Evolutionary conservation across 805 yeast genomes (phyloP), one percentile per base, ranked within the genome.

Genomic region (Nakazawaea sp.): DNA sequence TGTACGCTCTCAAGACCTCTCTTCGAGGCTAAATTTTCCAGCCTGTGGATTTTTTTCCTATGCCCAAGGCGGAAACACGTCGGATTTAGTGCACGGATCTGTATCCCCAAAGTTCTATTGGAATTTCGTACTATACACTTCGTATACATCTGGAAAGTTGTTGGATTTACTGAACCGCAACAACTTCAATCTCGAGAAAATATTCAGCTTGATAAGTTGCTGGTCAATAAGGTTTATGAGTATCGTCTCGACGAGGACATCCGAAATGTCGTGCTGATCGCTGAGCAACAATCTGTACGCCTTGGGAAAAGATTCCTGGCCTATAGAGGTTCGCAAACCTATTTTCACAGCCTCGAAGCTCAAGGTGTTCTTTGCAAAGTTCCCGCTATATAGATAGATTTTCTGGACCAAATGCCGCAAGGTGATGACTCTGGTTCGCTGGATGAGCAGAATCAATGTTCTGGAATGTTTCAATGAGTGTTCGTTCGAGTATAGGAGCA

Each of bases 191-290:
- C 65, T 52, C 1, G 73, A 61, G 25, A 65, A 58, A 0, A 74
- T 48, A 41, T 75, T 76, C 0, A 78, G 82, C 43, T 67, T 72
- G 25, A 78, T 46, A 13, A 75, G 49, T 38, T 70, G 72, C 40
- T 71, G 72, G 43, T 73, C 80, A 28, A 73, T 67, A n/a, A 78
- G 46, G 2, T 72, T 55, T 11, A 71, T 58, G 32, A 75, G 51
- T 6, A 76, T 45, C 36, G 72, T 75, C 42, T 76, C 81, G 9
- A 68, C 62, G 27, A 68, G 56, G 11, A 48, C 33, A 41, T 71
- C 75, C 29, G 63, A 58, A n/a, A 58, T 37, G 2, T 41, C 21
- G 2, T 5, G 27, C 10, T 42, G 47, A 4, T 35, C 27, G 12
- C 18, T 24, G 6, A 13, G 20, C 11, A 69, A 68, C 60, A 8